Evolutionary conservation across 1,139 yeast genomes (phyloP).

Genomic region (Magnusiomyces fungicola): DNA sequence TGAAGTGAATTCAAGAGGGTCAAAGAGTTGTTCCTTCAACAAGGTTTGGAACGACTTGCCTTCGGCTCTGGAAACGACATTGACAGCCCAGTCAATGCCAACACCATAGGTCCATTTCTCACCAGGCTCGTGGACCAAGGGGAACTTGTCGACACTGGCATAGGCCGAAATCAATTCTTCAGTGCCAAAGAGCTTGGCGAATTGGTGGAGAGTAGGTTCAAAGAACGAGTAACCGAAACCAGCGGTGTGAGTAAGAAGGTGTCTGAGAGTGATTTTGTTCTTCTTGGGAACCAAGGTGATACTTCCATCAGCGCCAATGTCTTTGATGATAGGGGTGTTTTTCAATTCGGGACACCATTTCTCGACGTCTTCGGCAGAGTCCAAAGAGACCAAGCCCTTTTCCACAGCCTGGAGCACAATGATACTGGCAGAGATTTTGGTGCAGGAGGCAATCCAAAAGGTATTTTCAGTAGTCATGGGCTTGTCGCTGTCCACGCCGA

Average conservation of each 20-base stretch:
- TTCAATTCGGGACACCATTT: constrained; percentile 39
- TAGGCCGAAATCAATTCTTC: constrained; percentile 15
- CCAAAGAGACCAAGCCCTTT: constrained; percentile 39
- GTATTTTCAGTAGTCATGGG: constrained; percentile 30
- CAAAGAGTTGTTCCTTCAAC: constrained; percentile 37
- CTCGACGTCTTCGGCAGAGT: constrained; percentile 30
- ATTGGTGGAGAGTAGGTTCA: constrained; percentile 21
- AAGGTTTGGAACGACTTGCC: constrained; percentile 41
- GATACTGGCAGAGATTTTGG: constrained; percentile 44
- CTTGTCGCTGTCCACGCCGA: constrained; percentile 21
- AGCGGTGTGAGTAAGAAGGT: constrained; percentile 44
- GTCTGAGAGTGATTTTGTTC: constrained; percentile 39
- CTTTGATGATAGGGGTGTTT: constrained; percentile 38
- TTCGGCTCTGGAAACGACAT: constrained; percentile 38
- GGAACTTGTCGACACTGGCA: constrained; percentile 27
- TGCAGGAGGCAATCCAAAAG: constrained; percentile 41
- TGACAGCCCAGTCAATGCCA: constrained; percentile 49
- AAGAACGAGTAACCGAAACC: constrained; percentile 28
- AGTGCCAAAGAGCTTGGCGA: constrained; percentile 12
- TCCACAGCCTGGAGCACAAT: constrained; percentile 44
- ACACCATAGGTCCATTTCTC: constrained; percentile 46
- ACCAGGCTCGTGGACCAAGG: constrained; percentile 49
- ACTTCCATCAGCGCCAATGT: constrained; percentile 35
- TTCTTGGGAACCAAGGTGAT: constrained; percentile 35
- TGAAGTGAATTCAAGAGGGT: constrained; percentile 40